These are phyloP conservation scores for Spongispora temasekensis DNA, from an alignment of 1,284 basidiomycete genomes.

Conservation along the genomic window DNA sequence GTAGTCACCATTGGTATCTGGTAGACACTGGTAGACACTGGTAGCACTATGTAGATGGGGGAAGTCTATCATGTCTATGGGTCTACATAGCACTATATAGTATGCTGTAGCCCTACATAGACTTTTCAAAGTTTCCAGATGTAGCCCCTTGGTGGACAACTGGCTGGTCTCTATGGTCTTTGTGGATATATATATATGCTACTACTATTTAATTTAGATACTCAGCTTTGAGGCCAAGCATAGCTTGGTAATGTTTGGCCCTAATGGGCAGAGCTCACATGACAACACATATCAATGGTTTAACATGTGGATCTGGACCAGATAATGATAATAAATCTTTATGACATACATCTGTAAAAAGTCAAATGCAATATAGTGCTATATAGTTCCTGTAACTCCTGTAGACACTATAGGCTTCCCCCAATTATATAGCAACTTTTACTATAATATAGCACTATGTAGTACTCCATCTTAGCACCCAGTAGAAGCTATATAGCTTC, in stretches of 20 bases:
- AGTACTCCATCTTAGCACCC: not conserved
- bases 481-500: not conserved
- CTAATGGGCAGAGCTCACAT: too few relatives aligned
- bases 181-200: too few relatives aligned
- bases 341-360: not conserved
- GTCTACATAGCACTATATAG: not conserved
- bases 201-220: too few relatives aligned
- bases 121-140: not conserved
- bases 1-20: not conserved
- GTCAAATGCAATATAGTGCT: not conserved
- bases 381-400: not conserved
- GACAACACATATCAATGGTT: too few relatives aligned
- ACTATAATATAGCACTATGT: not conserved
- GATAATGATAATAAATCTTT: too few relatives aligned
- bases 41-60: not conserved
- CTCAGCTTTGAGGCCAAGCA: too few relatives aligned
- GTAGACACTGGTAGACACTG: too few relatives aligned
- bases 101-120: not conserved
- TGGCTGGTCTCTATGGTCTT: too few relatives aligned
- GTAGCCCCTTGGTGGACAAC: too few relatives aligned
- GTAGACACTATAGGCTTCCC: not conserved
- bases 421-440: not conserved
- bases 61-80: not conserved
- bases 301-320: too few relatives aligned
- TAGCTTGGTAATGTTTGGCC: too few relatives aligned